Conservation (phyloP, 140 eudicot species). For the Ambrosia hybrid region DNA sequence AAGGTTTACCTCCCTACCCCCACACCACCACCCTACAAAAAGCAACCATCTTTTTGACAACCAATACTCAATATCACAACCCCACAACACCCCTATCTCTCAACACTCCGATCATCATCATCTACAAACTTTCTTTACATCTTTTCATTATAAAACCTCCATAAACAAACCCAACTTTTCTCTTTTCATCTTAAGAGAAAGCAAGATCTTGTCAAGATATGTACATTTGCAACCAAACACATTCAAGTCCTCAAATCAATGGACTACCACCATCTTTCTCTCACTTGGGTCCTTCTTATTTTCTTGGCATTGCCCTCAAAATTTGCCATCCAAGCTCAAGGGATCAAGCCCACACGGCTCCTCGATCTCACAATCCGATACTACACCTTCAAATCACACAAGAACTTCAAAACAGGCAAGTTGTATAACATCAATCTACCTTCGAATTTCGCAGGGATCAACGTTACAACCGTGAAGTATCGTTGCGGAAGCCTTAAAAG, state of each 20-base stretch:
- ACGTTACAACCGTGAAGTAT: constrained; percentile 50
- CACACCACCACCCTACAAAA: constrained; percentile 37
- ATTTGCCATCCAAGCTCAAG: constrained; percentile 39
- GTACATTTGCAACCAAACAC: constrained; percentile 29
- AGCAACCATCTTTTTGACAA: constrained; percentile 45
- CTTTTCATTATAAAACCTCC: constrained; percentile 28
- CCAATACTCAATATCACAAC: constrained; percentile 30
- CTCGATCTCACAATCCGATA: constrained; percentile 79
- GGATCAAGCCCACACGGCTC: constrained; percentile 64
- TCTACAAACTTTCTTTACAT: constrained; percentile 10
- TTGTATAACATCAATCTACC: constrained; percentile 56
- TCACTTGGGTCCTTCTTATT: constrained; percentile 46
- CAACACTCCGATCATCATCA: constrained; percentile 19
- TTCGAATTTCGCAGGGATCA: constrained; percentile 67
- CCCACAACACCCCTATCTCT: constrained; percentile 35
- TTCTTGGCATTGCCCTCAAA: constrained; percentile 39
- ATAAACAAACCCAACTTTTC: constrained; percentile 22
- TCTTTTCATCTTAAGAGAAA: constrained; percentile 27
- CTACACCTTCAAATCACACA: constrained; percentile 66
- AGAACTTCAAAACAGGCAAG: constrained; percentile 59
- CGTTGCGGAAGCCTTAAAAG: constrained; percentile 86
- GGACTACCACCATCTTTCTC: constrained; percentile 39
- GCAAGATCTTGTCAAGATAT: constrained; percentile 24
- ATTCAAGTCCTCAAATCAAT: constrained; percentile 37
- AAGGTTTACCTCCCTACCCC: constrained; percentile 27